Percentiles rank a stretch among this genome's conserved stretches.
Conservation (phyloP, 129 eudicot genomes). For the Centrapalus pauciflorus region DNA sequence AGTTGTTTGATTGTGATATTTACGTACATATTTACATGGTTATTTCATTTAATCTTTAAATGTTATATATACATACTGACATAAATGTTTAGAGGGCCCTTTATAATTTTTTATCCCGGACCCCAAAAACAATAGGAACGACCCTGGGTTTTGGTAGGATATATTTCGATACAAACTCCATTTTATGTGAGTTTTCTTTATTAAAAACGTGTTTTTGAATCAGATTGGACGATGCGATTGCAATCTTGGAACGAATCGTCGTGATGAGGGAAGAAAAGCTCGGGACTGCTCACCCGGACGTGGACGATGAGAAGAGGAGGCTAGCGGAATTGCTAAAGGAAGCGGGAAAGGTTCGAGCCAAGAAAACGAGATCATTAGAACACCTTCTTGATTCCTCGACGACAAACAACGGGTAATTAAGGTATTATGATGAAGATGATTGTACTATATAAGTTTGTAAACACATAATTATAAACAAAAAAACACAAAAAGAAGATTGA, state of each 20-base stretch:
- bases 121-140: too few relatives aligned
- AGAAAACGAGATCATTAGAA: conserved; percentile 58
- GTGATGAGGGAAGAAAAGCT: conserved; percentile 90
- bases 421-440: conserved; percentile 37
- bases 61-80: too few relatives aligned
- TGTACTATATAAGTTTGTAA: conserved; percentile 22
- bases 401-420: conserved; percentile 29
- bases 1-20: too few relatives aligned
- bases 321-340: conserved; percentile 71
- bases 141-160: too few relatives aligned
- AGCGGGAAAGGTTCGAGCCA: conserved; percentile 54
- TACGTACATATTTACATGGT: too few relatives aligned
- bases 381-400: conserved; percentile 54
- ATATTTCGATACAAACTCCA: too few relatives aligned
- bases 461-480: conserved; percentile 22
- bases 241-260: conserved; percentile 57
- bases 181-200: background rate
- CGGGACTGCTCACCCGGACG: conserved; percentile 86
- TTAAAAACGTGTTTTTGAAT: background rate
- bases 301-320: conserved; percentile 78
- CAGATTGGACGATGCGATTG: conserved; percentile 86
- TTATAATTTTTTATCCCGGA: too few relatives aligned
- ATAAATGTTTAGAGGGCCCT: too few relatives aligned
- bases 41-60: too few relatives aligned
- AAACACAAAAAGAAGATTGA: conserved; percentile 1